Evolutionary conservation across 768 basidiomycete species (phyloP).

Genomic region (Pilatotrama ljubarskyi): DNA sequence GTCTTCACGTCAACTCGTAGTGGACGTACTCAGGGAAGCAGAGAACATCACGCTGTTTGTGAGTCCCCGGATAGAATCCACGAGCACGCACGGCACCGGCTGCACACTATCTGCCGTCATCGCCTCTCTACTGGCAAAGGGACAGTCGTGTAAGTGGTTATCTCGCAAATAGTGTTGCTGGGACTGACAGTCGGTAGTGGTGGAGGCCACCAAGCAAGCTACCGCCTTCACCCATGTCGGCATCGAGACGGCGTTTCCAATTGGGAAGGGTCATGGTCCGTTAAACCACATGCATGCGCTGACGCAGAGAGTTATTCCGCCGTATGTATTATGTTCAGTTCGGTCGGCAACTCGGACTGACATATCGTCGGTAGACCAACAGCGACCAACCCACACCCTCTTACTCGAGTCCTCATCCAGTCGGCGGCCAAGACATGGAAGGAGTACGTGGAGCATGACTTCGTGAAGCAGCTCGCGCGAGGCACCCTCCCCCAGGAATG

Average conservation of each 20-base stretch:
- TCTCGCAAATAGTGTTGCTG: background rate
- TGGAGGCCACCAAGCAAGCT: slow-evolving; percentile 59
- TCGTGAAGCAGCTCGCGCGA: slow-evolving; percentile 71
- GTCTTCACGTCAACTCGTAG: slow-evolving; percentile 44
- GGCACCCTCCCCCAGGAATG: slow-evolving; percentile 65
- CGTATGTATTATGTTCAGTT: slow-evolving; percentile 57
- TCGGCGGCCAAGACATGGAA: slow-evolving; percentile 61
- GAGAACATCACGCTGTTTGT: slow-evolving; percentile 50
- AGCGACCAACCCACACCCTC: slow-evolving; percentile 60
- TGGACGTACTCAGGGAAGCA: slow-evolving; percentile 58
- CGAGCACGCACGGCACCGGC: slow-evolving; percentile 88
- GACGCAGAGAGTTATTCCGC: slow-evolving; percentile 46
- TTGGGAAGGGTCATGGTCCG: slow-evolving; percentile 81
- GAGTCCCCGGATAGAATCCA: slow-evolving; percentile 61
- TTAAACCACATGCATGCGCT: slow-evolving; percentile 82
- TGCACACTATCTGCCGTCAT: slow-evolving; percentile 89
- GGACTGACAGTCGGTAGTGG: slow-evolving; percentile 38
- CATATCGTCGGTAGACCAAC: slow-evolving; percentile 51
- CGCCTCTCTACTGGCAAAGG: slow-evolving; percentile 61
- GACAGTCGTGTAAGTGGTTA: slow-evolving; percentile 39
- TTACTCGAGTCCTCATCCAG: slow-evolving; percentile 64
- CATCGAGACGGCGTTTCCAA: slow-evolving; percentile 63
- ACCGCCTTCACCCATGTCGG: slow-evolving; percentile 73
- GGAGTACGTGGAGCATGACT: slow-evolving; percentile 79
- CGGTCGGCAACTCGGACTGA: background rate